Evolutionary conservation across 129 eudicot genomes (phyloP).

Genomic region (sunflower (Helianthus annuus)): DNA sequence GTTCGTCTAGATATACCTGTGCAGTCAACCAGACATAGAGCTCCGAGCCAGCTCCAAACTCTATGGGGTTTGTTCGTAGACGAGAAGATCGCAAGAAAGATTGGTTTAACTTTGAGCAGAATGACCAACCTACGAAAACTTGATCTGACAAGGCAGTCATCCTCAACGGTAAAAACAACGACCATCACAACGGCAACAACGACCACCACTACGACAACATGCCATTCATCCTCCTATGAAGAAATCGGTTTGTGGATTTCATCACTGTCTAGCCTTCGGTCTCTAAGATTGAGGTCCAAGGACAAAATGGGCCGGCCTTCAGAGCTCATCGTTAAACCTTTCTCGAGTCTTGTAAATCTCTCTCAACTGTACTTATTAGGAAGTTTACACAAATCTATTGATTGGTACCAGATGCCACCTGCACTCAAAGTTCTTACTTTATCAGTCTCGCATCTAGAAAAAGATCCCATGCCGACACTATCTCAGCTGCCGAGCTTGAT

Average conservation of each 20-base stretch:
- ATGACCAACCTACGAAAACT: slow-evolving; percentile 34
- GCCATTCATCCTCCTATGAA: slow-evolving; percentile 20
- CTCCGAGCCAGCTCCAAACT: slow-evolving; percentile 36
- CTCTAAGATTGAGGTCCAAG: slow-evolving; percentile 32
- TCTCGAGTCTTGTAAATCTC: slow-evolving; percentile 28
- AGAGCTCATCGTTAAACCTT: slow-evolving; percentile 29
- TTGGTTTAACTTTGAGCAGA: slow-evolving; percentile 21
- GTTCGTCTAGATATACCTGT: slow-evolving; percentile 27
- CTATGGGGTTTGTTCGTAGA: slow-evolving; percentile 38
- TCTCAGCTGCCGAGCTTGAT: slow-evolving; percentile 32
- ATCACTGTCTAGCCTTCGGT: slow-evolving; percentile 18
- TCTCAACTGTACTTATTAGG: slow-evolving; percentile 33
- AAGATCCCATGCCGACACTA: slow-evolving; percentile 40
- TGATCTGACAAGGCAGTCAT: slow-evolving; percentile 31
- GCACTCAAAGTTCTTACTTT: slow-evolving; percentile 35
- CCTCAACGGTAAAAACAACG: slow-evolving; percentile 16
- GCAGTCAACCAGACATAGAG: slow-evolving; percentile 13
- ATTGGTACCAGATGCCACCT: slow-evolving; percentile 30
- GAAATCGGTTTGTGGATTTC: slow-evolving; percentile 32
- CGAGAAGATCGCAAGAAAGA: slow-evolving; percentile 26
- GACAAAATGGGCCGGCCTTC: slow-evolving; percentile 37
- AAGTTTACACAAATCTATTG: slow-evolving; percentile 9
- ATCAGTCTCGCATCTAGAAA: slow-evolving; percentile 31
- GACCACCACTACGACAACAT: slow-evolving; percentile 23
- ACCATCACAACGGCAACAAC: slow-evolving; percentile 8